Conservation (phyloP, 176 grass and related monocot species). For the Raddia distichophylla region DNA sequence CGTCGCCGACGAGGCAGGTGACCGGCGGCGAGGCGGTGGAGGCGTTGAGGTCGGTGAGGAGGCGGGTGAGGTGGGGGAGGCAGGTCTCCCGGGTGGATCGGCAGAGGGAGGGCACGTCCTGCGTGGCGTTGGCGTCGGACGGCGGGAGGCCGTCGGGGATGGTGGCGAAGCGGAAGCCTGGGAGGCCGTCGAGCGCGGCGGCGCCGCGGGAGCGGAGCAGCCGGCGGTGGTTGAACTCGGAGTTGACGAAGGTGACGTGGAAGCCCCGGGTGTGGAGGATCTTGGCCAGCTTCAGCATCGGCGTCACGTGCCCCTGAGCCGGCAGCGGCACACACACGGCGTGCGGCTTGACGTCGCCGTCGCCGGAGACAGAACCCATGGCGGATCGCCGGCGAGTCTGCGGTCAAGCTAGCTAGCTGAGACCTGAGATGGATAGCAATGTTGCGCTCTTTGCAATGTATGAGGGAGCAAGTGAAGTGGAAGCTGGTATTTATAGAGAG, state of each 20-base stretch:
- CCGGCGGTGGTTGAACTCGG: constrained; percentile 63
- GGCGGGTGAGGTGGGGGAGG: constrained; percentile 35
- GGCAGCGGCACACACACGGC: constrained; percentile 56
- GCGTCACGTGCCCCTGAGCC: constrained; percentile 61
- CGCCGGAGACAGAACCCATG: constrained; percentile 31
- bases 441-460: background rate
- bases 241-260: constrained; percentile 72
- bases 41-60: constrained; percentile 36
- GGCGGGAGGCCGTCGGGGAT: constrained; percentile 60
- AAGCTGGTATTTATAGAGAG: constrained; percentile 30
- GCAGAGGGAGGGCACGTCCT: constrained; percentile 47
- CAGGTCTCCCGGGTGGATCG: constrained; percentile 32
- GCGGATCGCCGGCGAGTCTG: background rate
- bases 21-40: constrained; percentile 43
- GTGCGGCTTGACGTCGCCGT: constrained; percentile 45
- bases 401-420: too few relatives aligned
- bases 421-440: background rate
- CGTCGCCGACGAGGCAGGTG: constrained; percentile 56
- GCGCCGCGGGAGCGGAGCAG: constrained; percentile 49
- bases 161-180: constrained; percentile 49
- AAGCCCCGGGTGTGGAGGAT: constrained; percentile 64
- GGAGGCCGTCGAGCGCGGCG: constrained; percentile 12
- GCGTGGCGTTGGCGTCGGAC: constrained; percentile 49
- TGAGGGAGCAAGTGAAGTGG: background rate
- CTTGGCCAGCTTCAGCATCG: constrained; percentile 71